phyloP scores from a whole-genome alignment of 2,329 filamentous ascomycete species.

The Rutstroemia sp. region DNA sequence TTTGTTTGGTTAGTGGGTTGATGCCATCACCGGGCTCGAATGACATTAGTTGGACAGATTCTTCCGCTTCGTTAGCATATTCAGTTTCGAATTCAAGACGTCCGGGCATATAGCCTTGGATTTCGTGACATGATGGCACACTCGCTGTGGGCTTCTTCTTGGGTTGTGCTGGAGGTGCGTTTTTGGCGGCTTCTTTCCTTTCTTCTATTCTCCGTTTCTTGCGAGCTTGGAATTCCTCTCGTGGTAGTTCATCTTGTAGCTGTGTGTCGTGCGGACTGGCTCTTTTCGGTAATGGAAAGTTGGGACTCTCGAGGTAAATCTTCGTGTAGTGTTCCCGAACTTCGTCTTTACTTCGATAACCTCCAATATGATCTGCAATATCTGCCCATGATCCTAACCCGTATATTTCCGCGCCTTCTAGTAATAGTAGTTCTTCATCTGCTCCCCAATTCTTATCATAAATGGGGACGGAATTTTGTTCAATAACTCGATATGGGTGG shows the following conservation, averaged over 20 bases:
- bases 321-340: conserved; percentile 89
- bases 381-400: conserved; percentile 96
- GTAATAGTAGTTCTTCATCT: conserved; percentile 86
- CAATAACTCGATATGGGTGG: conserved; percentile 88
- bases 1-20: conserved; percentile 72
- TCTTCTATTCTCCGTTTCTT: conserved; percentile 94
- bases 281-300: conserved; percentile 79
- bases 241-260: conserved; percentile 70
- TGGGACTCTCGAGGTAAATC: conserved; percentile 75
- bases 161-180: conserved; percentile 72
- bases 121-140: conserved; percentile 93
- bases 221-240: conserved; percentile 85
- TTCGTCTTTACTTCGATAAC: conserved; percentile 89
- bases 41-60: conserved; percentile 96
- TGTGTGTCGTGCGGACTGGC: conserved; percentile 77
- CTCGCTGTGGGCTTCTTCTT: conserved; percentile 95
- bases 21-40: conserved; percentile 94
- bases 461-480: conserved; percentile 97
- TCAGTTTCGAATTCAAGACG: conserved; percentile 96
- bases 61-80: conserved; percentile 95
- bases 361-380: conserved; percentile 95
- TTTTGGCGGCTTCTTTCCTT: conserved; percentile 78
- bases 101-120: conserved; percentile 97
- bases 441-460: conserved; percentile 94
- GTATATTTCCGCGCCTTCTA: conserved; percentile 94